These are phyloP conservation scores for Colletotrichum melonis DNA, from an alignment of 2,329 filamentous ascomycete genomes.

Conservation along the genomic window DNA sequence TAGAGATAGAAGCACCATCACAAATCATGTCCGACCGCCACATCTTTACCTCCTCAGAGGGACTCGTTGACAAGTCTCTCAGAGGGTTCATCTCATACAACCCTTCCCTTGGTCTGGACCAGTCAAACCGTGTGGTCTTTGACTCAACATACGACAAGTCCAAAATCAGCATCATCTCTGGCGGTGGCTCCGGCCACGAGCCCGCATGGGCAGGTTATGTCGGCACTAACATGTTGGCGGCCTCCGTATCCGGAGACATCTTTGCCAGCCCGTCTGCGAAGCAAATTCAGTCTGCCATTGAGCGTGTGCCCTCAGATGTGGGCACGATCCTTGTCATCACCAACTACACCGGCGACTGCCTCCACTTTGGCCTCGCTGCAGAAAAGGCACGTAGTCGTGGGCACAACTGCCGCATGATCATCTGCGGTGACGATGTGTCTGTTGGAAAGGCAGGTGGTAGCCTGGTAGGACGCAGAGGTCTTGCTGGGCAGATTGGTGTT, in stretches of 20 bases:
- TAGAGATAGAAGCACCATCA: too few relatives aligned
- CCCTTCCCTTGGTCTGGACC: conserved; percentile 60
- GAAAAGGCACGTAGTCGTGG: conserved; percentile 67
- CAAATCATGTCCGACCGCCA: conserved; percentile 62
- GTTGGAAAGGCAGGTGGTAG: conserved; percentile 65
- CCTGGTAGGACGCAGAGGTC: conserved; percentile 70
- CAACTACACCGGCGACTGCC: conserved; percentile 74
- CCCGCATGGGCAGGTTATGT: conserved; percentile 75
- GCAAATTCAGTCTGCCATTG: conserved; percentile 70
- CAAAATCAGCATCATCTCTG: conserved; percentile 63
- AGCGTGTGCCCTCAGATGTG: conserved; percentile 62
- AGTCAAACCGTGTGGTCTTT: conserved; percentile 62
- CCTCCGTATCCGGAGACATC: conserved; percentile 70
- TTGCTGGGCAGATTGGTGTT: conserved; percentile 71
- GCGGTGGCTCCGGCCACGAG: conserved; percentile 69
- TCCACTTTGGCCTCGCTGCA: conserved; percentile 70
- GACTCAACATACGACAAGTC: conserved; percentile 56
- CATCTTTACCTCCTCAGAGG: conserved; percentile 63
- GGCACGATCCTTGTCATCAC: conserved; percentile 72
- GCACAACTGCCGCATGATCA: conserved; percentile 66
- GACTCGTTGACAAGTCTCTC: conserved; percentile 64
- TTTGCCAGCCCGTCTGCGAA: conserved; percentile 73
- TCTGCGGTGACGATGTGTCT: conserved; percentile 74
- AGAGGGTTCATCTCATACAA: conserved; percentile 65
- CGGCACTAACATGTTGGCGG: conserved; percentile 69